A percentile compares a stretch with the other conserved stretches of the same genome.
These are phyloP conservation scores for Periconia sp. DNA, from an alignment of 2,329 filamentous ascomycete species.

Conservation along the genomic window DNA sequence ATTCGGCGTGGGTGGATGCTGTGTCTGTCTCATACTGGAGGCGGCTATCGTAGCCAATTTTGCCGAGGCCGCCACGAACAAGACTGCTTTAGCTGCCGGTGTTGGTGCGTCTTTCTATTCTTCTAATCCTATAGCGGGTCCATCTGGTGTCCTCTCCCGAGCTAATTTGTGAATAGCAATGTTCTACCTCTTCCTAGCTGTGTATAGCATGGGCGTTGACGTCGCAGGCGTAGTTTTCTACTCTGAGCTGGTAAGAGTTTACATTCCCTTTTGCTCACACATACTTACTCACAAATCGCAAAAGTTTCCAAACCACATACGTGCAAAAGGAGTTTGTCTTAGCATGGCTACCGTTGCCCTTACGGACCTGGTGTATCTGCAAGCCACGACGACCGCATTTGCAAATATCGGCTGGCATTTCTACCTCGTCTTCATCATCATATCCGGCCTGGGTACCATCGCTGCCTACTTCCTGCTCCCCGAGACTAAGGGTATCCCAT, in stretches of 20 bases:
- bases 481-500: no score
- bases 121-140: no score
- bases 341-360: constrained; percentile 36
- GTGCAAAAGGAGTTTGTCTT: constrained; percentile 29
- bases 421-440: constrained; percentile 38
- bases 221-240: constrained; percentile 28
- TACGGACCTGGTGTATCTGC: constrained; percentile 44
- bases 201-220: constrained; percentile 30
- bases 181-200: constrained; percentile 28
- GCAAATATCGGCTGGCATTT: constrained; percentile 39
- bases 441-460: no score
- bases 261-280: constrained; percentile 5
- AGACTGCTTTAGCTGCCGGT: constrained; percentile 24
- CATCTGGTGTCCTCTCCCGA: not conserved
- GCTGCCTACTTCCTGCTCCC: no score
- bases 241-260: constrained; percentile 15
- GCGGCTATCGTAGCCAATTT: constrained; percentile 30
- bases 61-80: constrained; percentile 28
- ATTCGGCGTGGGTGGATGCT: constrained; percentile 27
- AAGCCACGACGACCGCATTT: constrained; percentile 39
- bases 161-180: constrained; percentile 5
- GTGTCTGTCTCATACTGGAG: constrained; percentile 28
- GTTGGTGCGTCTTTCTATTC: constrained; percentile 17
- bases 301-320: constrained; percentile 27
- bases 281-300: constrained; percentile 17